These are phyloP conservation scores for Colletotrichum lentis DNA, from an alignment of 2,329 filamentous ascomycete genomes.

Conservation along the genomic window DNA sequence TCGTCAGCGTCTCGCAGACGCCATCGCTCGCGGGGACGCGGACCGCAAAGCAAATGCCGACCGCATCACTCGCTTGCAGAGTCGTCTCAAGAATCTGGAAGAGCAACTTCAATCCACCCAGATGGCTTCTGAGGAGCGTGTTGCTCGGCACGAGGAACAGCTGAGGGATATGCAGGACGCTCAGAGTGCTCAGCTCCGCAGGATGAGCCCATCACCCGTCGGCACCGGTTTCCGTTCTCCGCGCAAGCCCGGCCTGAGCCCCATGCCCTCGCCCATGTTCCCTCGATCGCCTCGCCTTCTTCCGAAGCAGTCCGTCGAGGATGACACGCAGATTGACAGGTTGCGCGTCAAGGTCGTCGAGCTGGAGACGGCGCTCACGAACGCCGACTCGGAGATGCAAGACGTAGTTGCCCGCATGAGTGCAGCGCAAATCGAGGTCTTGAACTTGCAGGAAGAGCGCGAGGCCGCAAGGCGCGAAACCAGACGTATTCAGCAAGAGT, in stretches of 20 bases:
- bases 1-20: slow-evolving; percentile 77
- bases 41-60: slow-evolving; percentile 82
- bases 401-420: slow-evolving; percentile 84
- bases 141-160: slow-evolving; percentile 87
- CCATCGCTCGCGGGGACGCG: slow-evolving; percentile 82
- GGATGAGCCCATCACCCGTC: slow-evolving; percentile 64
- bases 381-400: slow-evolving; percentile 78
- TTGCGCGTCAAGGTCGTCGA: slow-evolving; percentile 83
- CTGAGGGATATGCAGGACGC: slow-evolving; percentile 77
- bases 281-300: slow-evolving; percentile 58
- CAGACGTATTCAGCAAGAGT: slow-evolving; percentile 70
- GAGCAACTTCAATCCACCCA: slow-evolving; percentile 85
- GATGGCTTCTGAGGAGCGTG: slow-evolving; percentile 83
- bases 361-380: slow-evolving; percentile 75
- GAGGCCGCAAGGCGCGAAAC: slow-evolving; percentile 79
- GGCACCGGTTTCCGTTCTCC: slow-evolving; percentile 44
- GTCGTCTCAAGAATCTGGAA: slow-evolving; percentile 80
- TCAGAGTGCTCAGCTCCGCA: slow-evolving; percentile 78
- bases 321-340: slow-evolving; percentile 76
- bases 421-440: slow-evolving; percentile 81
- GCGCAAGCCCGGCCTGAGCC: slow-evolving; percentile 49
- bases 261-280: slow-evolving; percentile 48
- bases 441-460: slow-evolving; percentile 77
- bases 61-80: slow-evolving; percentile 85
- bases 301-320: slow-evolving; percentile 72